These are phyloP conservation scores for Xylaria bambusicola DNA, from an alignment of 495 filamentous ascomycete species.

Conservation along the genomic window DNA sequence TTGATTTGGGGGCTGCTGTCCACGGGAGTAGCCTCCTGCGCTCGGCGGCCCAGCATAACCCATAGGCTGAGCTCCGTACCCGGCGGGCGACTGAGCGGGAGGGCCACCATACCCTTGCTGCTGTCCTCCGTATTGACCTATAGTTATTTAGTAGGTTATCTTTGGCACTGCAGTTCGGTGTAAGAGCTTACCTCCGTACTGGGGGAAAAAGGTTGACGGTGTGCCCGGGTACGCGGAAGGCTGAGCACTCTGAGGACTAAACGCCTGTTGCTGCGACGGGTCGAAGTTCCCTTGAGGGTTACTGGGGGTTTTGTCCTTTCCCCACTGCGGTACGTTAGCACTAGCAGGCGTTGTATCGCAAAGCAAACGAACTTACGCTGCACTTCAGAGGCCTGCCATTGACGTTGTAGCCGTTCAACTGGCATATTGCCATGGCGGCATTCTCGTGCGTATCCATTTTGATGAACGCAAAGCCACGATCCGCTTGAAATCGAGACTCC, in stretches of 20 bases:
- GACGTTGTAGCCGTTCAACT: slow-evolving; percentile 94
- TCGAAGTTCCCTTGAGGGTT: slow-evolving; percentile 70
- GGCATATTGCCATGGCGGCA: slow-evolving; percentile 97
- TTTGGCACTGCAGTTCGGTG: slow-evolving; percentile 28
- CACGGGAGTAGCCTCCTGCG: slow-evolving; percentile 80
- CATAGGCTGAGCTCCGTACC: slow-evolving; percentile 65
- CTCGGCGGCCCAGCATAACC: slow-evolving; percentile 64
- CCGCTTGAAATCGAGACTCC: slow-evolving; percentile 96
- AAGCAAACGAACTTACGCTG: slow-evolving; percentile 68
- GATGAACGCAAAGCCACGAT: slow-evolving; percentile 97
- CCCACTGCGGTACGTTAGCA: slow-evolving; percentile 66
- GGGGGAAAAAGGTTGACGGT: slow-evolving; percentile 86
- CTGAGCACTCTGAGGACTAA: slow-evolving; percentile 64
- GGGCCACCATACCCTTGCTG: slow-evolving; percentile 54
- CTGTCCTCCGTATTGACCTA: slow-evolving; percentile 54
- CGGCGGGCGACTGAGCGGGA: slow-evolving; percentile 60
- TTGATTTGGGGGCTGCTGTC: slow-evolving; percentile 69
- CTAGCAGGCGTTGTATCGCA: neutral
- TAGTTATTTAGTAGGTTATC: slow-evolving; percentile 28
- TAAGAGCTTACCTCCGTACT: slow-evolving; percentile 76
- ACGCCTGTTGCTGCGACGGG: slow-evolving; percentile 70
- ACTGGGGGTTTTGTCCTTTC: slow-evolving; percentile 94
- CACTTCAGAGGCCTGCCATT: slow-evolving; percentile 97
- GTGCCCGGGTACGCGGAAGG: slow-evolving; percentile 66
- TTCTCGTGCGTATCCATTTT: slow-evolving; percentile 99